These are phyloP conservation scores for Wallemia ichthyophaga DNA, from an alignment of 1,284 basidiomycete species.

Conservation along the genomic window DNA sequence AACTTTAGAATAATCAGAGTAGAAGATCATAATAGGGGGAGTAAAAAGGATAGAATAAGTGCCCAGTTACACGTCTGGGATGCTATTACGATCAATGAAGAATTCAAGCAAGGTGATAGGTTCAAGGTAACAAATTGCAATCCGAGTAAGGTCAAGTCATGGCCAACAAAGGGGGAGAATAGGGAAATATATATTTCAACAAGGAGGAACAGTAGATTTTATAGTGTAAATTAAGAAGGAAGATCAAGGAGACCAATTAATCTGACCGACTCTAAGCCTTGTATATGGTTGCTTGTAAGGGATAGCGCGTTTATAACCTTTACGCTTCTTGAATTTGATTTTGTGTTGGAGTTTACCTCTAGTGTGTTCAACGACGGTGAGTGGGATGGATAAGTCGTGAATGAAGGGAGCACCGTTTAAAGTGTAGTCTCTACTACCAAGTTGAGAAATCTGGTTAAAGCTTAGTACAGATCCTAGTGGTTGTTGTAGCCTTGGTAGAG, in stretches of 20 bases:
- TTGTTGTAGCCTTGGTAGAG: background rate
- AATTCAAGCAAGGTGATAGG: background rate
- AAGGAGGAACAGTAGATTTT: background rate
- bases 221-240: background rate
- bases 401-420: background rate
- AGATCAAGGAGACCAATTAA: background rate
- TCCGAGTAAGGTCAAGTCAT: background rate
- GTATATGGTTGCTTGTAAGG: background rate
- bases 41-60: background rate
- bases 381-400: background rate
- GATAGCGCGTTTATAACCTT: background rate
- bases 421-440: background rate
- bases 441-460: background rate
- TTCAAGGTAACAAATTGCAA: background rate
- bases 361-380: background rate
- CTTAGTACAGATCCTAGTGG: background rate
- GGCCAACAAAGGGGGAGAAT: background rate
- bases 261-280: constrained; percentile 1
- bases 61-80: background rate
- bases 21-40: background rate
- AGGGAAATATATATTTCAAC: background rate
- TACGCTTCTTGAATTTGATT: background rate
- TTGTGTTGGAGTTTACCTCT: background rate
- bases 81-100: background rate
- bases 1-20: background rate